phyloP scores from a whole-genome alignment of 441 rosid species.

The Pelargonium myrrhifolium region DNA sequence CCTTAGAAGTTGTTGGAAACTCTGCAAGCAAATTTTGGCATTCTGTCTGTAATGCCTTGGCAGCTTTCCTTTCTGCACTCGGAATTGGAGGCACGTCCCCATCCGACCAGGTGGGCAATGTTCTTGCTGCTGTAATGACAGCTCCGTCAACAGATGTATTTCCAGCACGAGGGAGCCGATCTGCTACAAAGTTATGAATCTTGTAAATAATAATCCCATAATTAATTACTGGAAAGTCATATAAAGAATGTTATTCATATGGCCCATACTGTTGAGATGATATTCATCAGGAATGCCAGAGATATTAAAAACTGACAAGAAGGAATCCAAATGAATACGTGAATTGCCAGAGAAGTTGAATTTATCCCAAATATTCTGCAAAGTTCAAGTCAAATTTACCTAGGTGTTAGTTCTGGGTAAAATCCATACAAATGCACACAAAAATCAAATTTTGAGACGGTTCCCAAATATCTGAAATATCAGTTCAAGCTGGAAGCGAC shows the following conservation, averaged over 20 bases:
- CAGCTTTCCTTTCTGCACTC: slow-evolving; percentile 65
- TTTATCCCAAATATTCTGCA: slow-evolving; percentile 92
- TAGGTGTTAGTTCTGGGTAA: not conserved
- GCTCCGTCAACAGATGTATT: slow-evolving; percentile 76
- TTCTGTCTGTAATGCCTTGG: slow-evolving; percentile 68
- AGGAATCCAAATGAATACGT: slow-evolving; percentile 71
- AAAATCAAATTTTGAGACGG: slow-evolving; percentile 4
- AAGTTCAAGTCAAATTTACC: not conserved
- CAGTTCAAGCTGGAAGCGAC: not conserved
- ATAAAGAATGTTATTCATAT: not conserved
- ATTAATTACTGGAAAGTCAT: not conserved
- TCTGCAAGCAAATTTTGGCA: slow-evolving; percentile 57
- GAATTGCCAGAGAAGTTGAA: slow-evolving; percentile 65
- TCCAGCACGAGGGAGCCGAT: slow-evolving; percentile 31
- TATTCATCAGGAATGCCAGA: slow-evolving; percentile 83
- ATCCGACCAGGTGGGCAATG: slow-evolving; percentile 82
- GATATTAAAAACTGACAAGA: slow-evolving; percentile 68
- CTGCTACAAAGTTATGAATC: slow-evolving; percentile 27
- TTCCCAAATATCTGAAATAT: not conserved
- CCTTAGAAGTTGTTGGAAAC: slow-evolving; percentile 57
- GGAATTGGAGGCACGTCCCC: slow-evolving; percentile 71
- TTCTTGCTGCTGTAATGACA: slow-evolving; percentile 78
- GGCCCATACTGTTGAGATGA: slow-evolving; percentile 55
- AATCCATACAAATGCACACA: not conserved
- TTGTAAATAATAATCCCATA: slow-evolving; percentile 11